phyloP scores from a whole-genome alignment of 1,284 basidiomycete species.

The Ustilago lituana region DNA sequence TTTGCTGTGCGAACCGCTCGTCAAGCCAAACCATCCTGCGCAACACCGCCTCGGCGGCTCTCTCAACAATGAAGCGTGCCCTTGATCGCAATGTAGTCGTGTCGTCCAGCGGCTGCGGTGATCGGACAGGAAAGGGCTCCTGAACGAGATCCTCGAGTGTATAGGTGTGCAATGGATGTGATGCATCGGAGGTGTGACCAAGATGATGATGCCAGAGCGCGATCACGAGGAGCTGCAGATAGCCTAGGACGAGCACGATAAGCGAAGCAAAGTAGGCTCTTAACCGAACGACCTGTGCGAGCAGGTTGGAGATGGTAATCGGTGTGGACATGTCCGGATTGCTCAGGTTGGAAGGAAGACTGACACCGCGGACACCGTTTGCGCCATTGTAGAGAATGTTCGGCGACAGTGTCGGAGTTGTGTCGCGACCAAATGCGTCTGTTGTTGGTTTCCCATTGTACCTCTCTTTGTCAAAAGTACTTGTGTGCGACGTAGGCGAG shows the following conservation, averaged over 20 bases:
- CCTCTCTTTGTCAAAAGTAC: too few relatives aligned
- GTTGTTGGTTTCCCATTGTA: too few relatives aligned
- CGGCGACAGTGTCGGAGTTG: conserved; percentile 17
- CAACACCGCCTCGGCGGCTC: conserved; percentile 18
- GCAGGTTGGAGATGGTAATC: conserved; percentile 10
- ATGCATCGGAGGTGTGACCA: conserved; percentile 47
- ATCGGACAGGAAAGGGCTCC: conserved; percentile 24
- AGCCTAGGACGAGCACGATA: conserved; percentile 45
- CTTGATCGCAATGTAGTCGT: not conserved
- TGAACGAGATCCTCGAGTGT: conserved; percentile 34
- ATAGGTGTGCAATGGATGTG: conserved; percentile 34
- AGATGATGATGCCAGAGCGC: conserved; percentile 47
- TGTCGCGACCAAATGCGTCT: too few relatives aligned
- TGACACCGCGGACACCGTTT: conserved; percentile 47
- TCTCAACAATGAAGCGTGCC: not conserved
- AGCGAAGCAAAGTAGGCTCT: conserved; percentile 25
- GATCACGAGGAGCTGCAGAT: conserved; percentile 53
- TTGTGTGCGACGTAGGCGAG: too few relatives aligned
- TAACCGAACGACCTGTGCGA: conserved; percentile 2
- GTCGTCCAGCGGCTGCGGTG: too few relatives aligned
- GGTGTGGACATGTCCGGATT: not conserved
- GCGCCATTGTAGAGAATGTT: conserved; percentile 55
- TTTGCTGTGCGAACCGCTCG: conserved; percentile 37
- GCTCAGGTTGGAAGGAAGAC: conserved; percentile 31
- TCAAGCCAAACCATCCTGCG: conserved; percentile 19